A percentile compares a stretch with the other conserved stretches of the same genome.
These are phyloP conservation scores for Ogataea philodendri DNA, from an alignment of 805 yeast species.

Conservation along the genomic window DNA sequence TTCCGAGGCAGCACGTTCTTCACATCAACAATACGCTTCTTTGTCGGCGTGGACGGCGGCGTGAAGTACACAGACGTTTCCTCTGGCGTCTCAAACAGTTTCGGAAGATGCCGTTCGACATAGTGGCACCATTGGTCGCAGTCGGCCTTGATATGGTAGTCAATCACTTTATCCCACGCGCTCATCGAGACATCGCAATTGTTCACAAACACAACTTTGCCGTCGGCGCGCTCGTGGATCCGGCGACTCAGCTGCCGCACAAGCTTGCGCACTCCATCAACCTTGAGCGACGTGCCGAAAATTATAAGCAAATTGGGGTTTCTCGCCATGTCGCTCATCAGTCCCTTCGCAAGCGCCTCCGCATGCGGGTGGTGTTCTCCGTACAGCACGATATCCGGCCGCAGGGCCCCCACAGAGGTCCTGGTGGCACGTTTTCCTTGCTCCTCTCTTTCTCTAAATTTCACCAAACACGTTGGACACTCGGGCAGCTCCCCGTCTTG, in stretches of 20 bases:
- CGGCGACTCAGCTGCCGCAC: conserved; percentile 66
- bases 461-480: conserved; percentile 66
- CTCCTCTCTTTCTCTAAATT: conserved; percentile 52
- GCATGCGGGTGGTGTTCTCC: conserved; percentile 93
- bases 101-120: conserved; percentile 54
- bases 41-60: conserved; percentile 25
- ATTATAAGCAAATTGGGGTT: conserved; percentile 80
- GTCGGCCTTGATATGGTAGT: conserved; percentile 74
- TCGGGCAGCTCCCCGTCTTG: conserved; percentile 69
- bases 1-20: conserved; percentile 2
- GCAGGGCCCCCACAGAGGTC: conserved; percentile 66
- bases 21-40: conserved; percentile 7
- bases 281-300: conserved; percentile 90
- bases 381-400: conserved; percentile 89
- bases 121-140: conserved; percentile 78
- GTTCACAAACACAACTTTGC: conserved; percentile 75
- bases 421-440: conserved; percentile 76
- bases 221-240: conserved; percentile 72
- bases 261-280: conserved; percentile 80
- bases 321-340: conserved; percentile 60
- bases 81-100: conserved; percentile 46
- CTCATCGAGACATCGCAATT: conserved; percentile 58
- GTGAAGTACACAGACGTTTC: conserved; percentile 23
- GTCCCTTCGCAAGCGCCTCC: conserved; percentile 71
- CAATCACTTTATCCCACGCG: conserved; percentile 70